A percentile compares a stretch with the other conserved stretches of the same genome.
phyloP scores from a whole-genome alignment of 1,284 basidiomycete species.

The Ustilago shanxiensis region DNA sequence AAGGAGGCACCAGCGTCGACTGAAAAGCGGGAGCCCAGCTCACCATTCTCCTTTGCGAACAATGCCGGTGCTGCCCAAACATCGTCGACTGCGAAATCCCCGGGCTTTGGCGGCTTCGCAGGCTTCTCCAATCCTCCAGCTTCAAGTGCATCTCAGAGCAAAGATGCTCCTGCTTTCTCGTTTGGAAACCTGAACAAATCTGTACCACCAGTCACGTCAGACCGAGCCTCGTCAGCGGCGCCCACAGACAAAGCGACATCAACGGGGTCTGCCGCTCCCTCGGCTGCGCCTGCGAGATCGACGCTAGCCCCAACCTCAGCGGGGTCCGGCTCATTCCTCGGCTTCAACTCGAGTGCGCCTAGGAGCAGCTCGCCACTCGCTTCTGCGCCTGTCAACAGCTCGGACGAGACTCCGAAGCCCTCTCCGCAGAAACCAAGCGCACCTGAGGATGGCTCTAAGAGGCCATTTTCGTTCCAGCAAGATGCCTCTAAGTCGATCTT shows the following conservation, averaged over 20 bases:
- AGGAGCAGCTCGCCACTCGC: slow-evolving; percentile 57
- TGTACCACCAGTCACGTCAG: not conserved
- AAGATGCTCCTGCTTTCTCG: slow-evolving; percentile 29
- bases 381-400: slow-evolving; percentile 48
- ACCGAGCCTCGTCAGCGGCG: not conserved
- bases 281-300: slow-evolving; percentile 23
- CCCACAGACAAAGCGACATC: not conserved
- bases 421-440: slow-evolving; percentile 38
- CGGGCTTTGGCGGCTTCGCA: slow-evolving; percentile 20
- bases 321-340: slow-evolving; percentile 27
- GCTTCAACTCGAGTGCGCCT: slow-evolving; percentile 52
- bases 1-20: slow-evolving; percentile 4
- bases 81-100: slow-evolving; percentile 10
- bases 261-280: not conserved
- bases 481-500: slow-evolving; percentile 22
- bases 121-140: slow-evolving; percentile 18
- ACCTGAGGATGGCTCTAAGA: slow-evolving; percentile 16
- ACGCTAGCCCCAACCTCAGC: slow-evolving; percentile 3
- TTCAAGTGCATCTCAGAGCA: slow-evolving; percentile 13
- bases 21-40: slow-evolving; percentile 10
- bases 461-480: slow-evolving; percentile 32
- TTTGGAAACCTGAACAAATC: slow-evolving; percentile 31
- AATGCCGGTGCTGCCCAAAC: slow-evolving; percentile 2
- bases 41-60: slow-evolving; percentile 28
- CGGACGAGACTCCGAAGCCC: slow-evolving; percentile 30